Conservation (phyloP, 805 yeast genomes). For the Metschnikowia arizonensis region DNA sequence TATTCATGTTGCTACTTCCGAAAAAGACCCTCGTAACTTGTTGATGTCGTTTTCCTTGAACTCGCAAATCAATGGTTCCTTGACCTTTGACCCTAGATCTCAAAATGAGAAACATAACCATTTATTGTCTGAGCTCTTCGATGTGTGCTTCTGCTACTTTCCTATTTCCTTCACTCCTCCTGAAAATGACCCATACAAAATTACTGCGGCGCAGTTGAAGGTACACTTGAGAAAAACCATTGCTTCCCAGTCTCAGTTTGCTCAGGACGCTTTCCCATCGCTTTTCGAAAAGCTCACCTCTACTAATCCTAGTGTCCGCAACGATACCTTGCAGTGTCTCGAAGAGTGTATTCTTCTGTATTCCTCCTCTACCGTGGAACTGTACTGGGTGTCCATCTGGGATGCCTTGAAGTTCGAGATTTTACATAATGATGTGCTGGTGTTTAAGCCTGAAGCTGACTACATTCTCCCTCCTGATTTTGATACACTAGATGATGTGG, state of each 20-base stretch:
- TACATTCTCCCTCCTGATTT: conserved; percentile 26
- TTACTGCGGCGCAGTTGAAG: conserved; percentile 72
- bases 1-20: conserved; percentile 71
- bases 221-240: conserved; percentile 56
- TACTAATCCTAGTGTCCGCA: conserved; percentile 65
- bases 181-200: conserved; percentile 78
- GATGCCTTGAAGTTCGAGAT: conserved; percentile 84
- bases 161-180: conserved; percentile 96
- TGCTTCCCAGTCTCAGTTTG: conserved; percentile 57
- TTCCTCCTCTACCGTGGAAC: conserved; percentile 44
- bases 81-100: conserved; percentile 25
- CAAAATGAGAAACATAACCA: conserved; percentile 32
- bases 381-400: conserved; percentile 76
- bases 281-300: conserved; percentile 76
- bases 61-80: conserved; percentile 38
- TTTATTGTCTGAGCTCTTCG: conserved; percentile 70
- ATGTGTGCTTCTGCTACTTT: conserved; percentile 87
- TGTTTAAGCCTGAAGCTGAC: conserved; percentile 25
- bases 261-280: conserved; percentile 71
- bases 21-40: conserved; percentile 90
- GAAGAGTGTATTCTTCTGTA: conserved; percentile 52
- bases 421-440: conserved; percentile 61
- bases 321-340: conserved; percentile 68
- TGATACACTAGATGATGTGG: conserved; percentile 28
- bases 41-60: conserved; percentile 63